phyloP scores from a whole-genome alignment of 2,329 filamentous ascomycete genomes.

The Ascochyta lentis region DNA sequence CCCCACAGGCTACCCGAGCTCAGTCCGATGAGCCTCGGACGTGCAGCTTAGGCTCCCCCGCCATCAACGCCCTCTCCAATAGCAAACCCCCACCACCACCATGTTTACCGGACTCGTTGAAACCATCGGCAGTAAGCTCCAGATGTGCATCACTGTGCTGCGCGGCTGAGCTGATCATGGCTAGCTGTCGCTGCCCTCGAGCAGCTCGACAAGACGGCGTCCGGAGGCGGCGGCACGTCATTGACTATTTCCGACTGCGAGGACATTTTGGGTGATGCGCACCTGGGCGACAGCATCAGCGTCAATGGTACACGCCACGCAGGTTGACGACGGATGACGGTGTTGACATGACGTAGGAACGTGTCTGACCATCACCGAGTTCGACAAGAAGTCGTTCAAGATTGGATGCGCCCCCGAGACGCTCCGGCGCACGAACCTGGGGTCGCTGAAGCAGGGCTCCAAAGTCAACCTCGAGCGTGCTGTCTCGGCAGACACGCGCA shows the following conservation, averaged over 20 bases:
- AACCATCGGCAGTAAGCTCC: slow-evolving; percentile 78
- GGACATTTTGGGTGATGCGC: slow-evolving; percentile 80
- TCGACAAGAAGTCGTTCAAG: slow-evolving; percentile 72
- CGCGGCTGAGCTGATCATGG: slow-evolving; percentile 39
- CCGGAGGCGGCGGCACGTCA: slow-evolving; percentile 80
- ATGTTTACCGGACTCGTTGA: slow-evolving; percentile 85
- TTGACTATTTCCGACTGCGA: slow-evolving; percentile 81
- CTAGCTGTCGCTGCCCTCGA: slow-evolving; percentile 84
- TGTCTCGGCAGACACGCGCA: slow-evolving; percentile 87
- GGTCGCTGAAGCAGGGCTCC: slow-evolving; percentile 68
- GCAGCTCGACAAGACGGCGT: slow-evolving; percentile 74
- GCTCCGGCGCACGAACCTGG: slow-evolving; percentile 93
- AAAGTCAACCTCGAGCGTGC: slow-evolving; percentile 93
- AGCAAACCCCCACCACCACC: slow-evolving; percentile 30
- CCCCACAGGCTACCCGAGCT: slow-evolving; percentile 22
- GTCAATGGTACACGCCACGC: slow-evolving; percentile 74
- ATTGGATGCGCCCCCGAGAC: slow-evolving; percentile 96
- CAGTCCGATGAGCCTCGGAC: slow-evolving; percentile 24
- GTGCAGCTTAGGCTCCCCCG: slow-evolving; percentile 28
- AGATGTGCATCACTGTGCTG: slow-evolving; percentile 1
- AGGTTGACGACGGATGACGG: background rate
- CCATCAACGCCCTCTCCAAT: slow-evolving; percentile 24
- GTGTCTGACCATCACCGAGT: slow-evolving; percentile 88
- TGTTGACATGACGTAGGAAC: slow-evolving; percentile 58
- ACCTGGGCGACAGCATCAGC: slow-evolving; percentile 90